Evolutionary conservation across 2,329 filamentous ascomycete species (phyloP), one percentile per base, ranked within the genome.

Genomic region (Purpureocillium takamizusanense): DNA sequence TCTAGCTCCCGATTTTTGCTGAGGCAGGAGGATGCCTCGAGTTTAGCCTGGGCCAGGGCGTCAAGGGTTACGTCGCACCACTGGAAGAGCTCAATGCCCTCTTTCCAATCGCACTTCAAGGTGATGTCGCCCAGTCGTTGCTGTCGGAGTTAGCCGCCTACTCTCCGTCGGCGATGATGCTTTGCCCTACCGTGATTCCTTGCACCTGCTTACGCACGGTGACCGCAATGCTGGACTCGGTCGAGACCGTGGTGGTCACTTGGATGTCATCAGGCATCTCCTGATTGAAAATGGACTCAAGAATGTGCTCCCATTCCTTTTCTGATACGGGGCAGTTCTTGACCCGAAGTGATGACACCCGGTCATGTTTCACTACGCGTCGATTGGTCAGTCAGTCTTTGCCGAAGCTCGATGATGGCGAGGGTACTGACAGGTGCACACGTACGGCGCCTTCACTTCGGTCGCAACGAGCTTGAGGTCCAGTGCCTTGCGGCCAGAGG

Each of bases 381-480:
- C n/a, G 36, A 12, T 30, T 14, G 6, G 5, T 12, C 6, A 13
- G 12, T 30, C 28, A 5, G 4, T 14, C 28, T 30, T 30, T 30
- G 28, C 5, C 12, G n/a, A 30, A 23, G 7, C n/a, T 8, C 3
- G n/a, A 18, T 2, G 3, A 11, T 23, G 12, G 27, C 3, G 3
- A 3, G 7, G 17, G 21, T 10, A 33, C 75, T 70, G 66, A 81
- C 78, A 59, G 44, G 68, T 68, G 40, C 67, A 59, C 31, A 69
- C 63, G 58, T 79, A 85, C 7, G 78, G 70, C 35, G 67, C 70
- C 40, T 74, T 69, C 39, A 77, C 76, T 50, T 88, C 83, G 23
- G 82, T 86, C 27, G 74, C 83, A 27, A 81, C 67, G 23, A 88
- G 58, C 53, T 77, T 78, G 34, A 85, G 57, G 56, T 86, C 80